Conservation (phyloP, 2,329 filamentous ascomycete species). For the Aspergillus chevalieri region DNA sequence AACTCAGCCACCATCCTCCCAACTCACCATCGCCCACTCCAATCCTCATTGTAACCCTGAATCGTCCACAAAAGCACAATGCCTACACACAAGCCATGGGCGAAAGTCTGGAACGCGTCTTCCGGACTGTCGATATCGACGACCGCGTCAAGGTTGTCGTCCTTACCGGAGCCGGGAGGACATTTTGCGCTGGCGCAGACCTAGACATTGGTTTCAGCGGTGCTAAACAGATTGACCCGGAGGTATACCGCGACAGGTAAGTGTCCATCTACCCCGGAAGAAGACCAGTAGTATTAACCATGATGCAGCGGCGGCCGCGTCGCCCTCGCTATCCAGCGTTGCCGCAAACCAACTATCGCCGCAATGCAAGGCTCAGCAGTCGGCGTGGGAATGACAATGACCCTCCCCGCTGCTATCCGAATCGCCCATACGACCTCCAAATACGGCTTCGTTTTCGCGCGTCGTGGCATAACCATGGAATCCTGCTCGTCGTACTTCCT, state of each 20-base stretch:
- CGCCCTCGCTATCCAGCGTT: slow-evolving; percentile 50
- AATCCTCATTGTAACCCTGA: slow-evolving; percentile 45
- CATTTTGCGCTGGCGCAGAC: slow-evolving; percentile 51
- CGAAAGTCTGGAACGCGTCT: slow-evolving; percentile 33
- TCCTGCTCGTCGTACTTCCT: slow-evolving; percentile 66
- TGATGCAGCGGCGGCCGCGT: slow-evolving; percentile 22
- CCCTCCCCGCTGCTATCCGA: slow-evolving; percentile 50
- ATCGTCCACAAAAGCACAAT: slow-evolving; percentile 52
- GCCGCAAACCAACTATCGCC: slow-evolving; percentile 52
- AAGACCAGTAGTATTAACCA: background rate
- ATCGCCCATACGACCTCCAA: slow-evolving; percentile 55
- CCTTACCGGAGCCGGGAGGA: slow-evolving; percentile 45
- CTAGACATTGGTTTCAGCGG: slow-evolving; percentile 47
- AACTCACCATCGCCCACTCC: slow-evolving; percentile 42
- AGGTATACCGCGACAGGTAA: slow-evolving; percentile 52
- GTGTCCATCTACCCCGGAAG: background rate
- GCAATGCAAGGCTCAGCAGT: slow-evolving; percentile 53
- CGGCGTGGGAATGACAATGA: slow-evolving; percentile 55
- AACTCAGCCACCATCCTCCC: slow-evolving; percentile 27
- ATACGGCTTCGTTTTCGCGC: slow-evolving; percentile 68
- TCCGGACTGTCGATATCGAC: slow-evolving; percentile 43
- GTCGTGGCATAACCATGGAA: slow-evolving; percentile 66
- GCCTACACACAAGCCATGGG: slow-evolving; percentile 49
- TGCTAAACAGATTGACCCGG: slow-evolving; percentile 32
- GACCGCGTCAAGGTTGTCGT: slow-evolving; percentile 51